phyloP scores from a whole-genome alignment of 805 yeast genomes.

The Teunomyces barrocoloradensis region DNA sequence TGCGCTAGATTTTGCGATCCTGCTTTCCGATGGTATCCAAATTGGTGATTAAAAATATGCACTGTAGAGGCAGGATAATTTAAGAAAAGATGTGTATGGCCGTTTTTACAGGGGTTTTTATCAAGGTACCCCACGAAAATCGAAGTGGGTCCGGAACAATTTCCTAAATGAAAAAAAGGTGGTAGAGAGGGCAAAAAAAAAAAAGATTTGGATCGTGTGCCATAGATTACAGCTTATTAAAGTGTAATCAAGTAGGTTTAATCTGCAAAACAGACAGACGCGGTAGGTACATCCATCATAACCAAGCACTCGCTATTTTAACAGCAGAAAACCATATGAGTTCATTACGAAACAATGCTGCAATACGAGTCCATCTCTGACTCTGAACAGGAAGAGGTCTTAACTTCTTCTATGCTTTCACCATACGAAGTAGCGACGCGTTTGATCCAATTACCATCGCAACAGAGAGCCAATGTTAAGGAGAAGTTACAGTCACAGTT shows the following conservation, averaged over 20 bases:
- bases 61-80: not conserved
- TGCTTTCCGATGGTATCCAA: not conserved
- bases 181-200: not conserved
- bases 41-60: not conserved
- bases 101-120: not conserved
- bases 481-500: not conserved
- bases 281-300: not conserved
- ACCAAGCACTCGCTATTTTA: not conserved
- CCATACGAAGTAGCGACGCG: not conserved
- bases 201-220: not conserved
- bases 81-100: too few relatives aligned
- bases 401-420: slow-evolving; percentile 13
- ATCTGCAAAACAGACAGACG: not conserved
- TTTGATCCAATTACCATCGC: not conserved
- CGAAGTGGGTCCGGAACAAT: not conserved
- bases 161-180: not conserved
- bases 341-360: slow-evolving; percentile 1
- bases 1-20: not conserved
- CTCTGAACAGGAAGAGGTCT: slow-evolving; percentile 25
- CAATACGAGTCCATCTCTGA: slow-evolving; percentile 22
- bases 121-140: not conserved
- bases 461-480: not conserved
- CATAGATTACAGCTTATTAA: not conserved
- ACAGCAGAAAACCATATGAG: not conserved
- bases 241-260: not conserved